Evolutionary conservation across 2,329 filamentous ascomycete species (phyloP).

Genomic region (Epichloe sibirici): DNA sequence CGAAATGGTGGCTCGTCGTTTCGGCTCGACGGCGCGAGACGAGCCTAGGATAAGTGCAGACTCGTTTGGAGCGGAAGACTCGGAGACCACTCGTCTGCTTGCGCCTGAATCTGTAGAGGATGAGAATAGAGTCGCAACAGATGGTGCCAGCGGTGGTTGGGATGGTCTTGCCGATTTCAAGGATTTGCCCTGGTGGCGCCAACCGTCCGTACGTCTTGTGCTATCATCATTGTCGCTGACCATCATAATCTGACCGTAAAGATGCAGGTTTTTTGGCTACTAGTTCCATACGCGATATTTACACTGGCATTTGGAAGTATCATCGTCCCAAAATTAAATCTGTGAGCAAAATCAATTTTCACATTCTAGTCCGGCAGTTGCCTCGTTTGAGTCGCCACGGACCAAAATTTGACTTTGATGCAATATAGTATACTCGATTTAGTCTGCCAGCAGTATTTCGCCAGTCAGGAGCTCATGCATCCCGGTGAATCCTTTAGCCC

Average conservation of each 20-base stretch:
- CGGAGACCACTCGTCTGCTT: constrained; percentile 6
- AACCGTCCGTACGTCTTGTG: constrained; percentile 41
- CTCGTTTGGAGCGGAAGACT: background rate
- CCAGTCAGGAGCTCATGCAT: constrained; percentile 47
- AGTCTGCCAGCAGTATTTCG: constrained; percentile 73
- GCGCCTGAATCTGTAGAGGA: background rate
- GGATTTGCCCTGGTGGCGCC: constrained; percentile 48
- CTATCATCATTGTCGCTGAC: constrained; percentile 1
- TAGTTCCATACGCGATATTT: constrained; percentile 69
- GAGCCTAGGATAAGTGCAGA: background rate
- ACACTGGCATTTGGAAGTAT: constrained; percentile 78
- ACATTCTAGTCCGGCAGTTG: background rate
- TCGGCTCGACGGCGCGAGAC: background rate
- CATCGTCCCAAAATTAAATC: constrained; percentile 74
- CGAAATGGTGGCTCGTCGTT: background rate
- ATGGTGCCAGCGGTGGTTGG: constrained; percentile 25
- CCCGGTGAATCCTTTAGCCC: constrained; percentile 35
- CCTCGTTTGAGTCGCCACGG: background rate
- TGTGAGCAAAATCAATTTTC: constrained; percentile 33
- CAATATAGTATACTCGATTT: constrained; percentile 55
- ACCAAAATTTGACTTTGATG: background rate
- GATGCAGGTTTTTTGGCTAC: constrained; percentile 64
- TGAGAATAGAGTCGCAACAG: constrained; percentile 2
- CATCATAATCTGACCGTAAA: constrained; percentile 10
- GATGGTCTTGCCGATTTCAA: constrained; percentile 44